Base-by-base conservation (phyloP, 805 yeast genomes). In the Dipodascus albidus region DNA sequence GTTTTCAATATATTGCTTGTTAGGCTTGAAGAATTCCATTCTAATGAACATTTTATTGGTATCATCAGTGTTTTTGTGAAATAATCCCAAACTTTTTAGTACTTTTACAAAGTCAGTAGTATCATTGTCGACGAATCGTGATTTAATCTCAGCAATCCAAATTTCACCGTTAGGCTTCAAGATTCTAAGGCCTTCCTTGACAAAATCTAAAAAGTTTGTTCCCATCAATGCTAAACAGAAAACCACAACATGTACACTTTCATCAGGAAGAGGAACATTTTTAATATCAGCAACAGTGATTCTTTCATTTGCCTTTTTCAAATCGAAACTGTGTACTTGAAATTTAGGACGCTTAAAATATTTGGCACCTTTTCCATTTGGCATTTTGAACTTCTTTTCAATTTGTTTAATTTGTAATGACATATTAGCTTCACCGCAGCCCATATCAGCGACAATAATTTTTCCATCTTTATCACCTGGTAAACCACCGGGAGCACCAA, bases 211-310 rank as follows among this genome's bases (percentile, higher is more conserved):
- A 65, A 91, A 89, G 65, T 93, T 93, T 2, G 98, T 91, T 2
- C 99, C 99, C 99, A 93, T 93, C 55, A 93, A 73, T 0, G 98
- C 93, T 50, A 93, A 74, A 68, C 99, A 93, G 68, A 90, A 93
- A 3, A 93, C 79, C n/a, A 87, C 99, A 48, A 93, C 75, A 22
- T 89, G 79, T 62, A 93, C 88, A 1, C 93, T 83, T 52, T 76
- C 76, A 64, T 89, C 88, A 1, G 74, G 76, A 58, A 93, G 69
- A 20, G 99, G 99, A 9, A 91, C 96, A 62, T 87, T 77, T 64
- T 81, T 85, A 59, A 93, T 87, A 71, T 93, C 99, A 0, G 98
- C 97, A n/a, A 91, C 98, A 0, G 97, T 90, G 55, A 93, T 86
- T 61, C 90, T 74, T 3, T 86, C 84, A 64, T 93, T 93, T n/a